Conservation (phyloP, 2,329 filamentous ascomycete species). For the Paecilomyces variotii region DNA sequence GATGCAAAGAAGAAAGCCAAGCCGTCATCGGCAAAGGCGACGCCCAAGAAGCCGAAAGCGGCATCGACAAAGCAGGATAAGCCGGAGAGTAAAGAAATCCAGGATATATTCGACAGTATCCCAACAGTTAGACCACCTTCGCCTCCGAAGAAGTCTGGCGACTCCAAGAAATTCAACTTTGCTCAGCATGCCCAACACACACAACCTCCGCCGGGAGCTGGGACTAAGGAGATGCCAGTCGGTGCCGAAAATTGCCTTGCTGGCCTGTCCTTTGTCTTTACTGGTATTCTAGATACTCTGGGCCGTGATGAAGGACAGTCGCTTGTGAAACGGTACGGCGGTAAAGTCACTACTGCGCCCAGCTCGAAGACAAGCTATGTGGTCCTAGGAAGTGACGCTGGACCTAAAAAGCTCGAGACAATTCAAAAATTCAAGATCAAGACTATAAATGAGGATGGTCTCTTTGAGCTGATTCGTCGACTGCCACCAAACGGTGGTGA, state of each 20-base stretch:
- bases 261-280: slow-evolving; percentile 91
- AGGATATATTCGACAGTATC: slow-evolving; percentile 82
- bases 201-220: slow-evolving; percentile 55
- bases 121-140: slow-evolving; percentile 75
- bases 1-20: slow-evolving; percentile 49
- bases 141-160: slow-evolving; percentile 64
- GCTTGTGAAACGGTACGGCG: slow-evolving; percentile 87
- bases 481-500: slow-evolving; percentile 81
- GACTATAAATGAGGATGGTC: slow-evolving; percentile 86
- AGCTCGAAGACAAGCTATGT: slow-evolving; percentile 94
- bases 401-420: slow-evolving; percentile 83
- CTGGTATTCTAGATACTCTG: slow-evolving; percentile 72
- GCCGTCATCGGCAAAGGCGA: slow-evolving; percentile 21
- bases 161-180: slow-evolving; percentile 71
- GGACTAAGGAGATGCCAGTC: slow-evolving; percentile 63
- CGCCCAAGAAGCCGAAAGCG: slow-evolving; percentile 44
- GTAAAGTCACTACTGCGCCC: slow-evolving; percentile 76
- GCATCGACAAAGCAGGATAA: slow-evolving; percentile 58
- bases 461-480: slow-evolving; percentile 74
- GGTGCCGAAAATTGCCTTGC: slow-evolving; percentile 84
- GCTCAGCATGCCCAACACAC: slow-evolving; percentile 52
- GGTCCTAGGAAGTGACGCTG: slow-evolving; percentile 82
- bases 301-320: slow-evolving; percentile 77
- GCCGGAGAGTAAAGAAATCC: slow-evolving; percentile 62
- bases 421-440: slow-evolving; percentile 74